phyloP scores from a whole-genome alignment of 2,329 filamentous ascomycete genomes.

The Endoconidiophora laricicola region DNA sequence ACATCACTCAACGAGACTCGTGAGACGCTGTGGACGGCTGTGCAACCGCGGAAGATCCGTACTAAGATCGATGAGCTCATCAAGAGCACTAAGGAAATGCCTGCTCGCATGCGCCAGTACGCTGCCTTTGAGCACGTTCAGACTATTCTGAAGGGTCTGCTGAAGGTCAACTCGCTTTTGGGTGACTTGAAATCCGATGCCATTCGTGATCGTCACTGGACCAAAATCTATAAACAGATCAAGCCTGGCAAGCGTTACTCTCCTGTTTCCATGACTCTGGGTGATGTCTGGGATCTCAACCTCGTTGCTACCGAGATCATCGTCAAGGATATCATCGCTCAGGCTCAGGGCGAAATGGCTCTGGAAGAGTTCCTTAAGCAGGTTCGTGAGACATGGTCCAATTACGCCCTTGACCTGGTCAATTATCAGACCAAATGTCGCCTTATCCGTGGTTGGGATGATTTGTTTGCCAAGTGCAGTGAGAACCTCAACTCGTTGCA shows the following conservation, averaged over 20 bases:
- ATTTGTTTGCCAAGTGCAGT: slow-evolving; percentile 94
- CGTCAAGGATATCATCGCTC: slow-evolving; percentile 82
- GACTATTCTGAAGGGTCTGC: slow-evolving; percentile 66
- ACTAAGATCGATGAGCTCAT: slow-evolving; percentile 79
- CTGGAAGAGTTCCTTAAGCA: slow-evolving; percentile 94
- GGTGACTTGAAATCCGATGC: slow-evolving; percentile 91
- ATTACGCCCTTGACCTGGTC: slow-evolving; percentile 83
- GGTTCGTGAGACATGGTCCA: slow-evolving; percentile 92
- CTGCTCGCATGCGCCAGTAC: slow-evolving; percentile 96
- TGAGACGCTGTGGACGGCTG: slow-evolving; percentile 85
- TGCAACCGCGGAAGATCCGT: slow-evolving; percentile 85
- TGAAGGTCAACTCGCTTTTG: slow-evolving; percentile 81
- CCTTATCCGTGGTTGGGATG: slow-evolving; percentile 93
- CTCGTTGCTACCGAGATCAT: slow-evolving; percentile 71
- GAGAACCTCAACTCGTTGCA: slow-evolving; percentile 95
- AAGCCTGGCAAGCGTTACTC: slow-evolving; percentile 90
- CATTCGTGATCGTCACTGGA: slow-evolving; percentile 91
- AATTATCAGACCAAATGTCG: slow-evolving; percentile 97
- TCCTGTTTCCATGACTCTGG: slow-evolving; percentile 85
- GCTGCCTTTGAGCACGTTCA: slow-evolving; percentile 99
- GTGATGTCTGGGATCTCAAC: slow-evolving; percentile 96
- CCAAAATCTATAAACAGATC: slow-evolving; percentile 91
- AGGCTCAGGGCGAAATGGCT: slow-evolving; percentile 96
- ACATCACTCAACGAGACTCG: slow-evolving; percentile 84
- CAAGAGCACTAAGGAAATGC: slow-evolving; percentile 99